phyloP scores from a whole-genome alignment of 371 early-diverging fungal species.

The Rhizopus stolonifer region DNA sequence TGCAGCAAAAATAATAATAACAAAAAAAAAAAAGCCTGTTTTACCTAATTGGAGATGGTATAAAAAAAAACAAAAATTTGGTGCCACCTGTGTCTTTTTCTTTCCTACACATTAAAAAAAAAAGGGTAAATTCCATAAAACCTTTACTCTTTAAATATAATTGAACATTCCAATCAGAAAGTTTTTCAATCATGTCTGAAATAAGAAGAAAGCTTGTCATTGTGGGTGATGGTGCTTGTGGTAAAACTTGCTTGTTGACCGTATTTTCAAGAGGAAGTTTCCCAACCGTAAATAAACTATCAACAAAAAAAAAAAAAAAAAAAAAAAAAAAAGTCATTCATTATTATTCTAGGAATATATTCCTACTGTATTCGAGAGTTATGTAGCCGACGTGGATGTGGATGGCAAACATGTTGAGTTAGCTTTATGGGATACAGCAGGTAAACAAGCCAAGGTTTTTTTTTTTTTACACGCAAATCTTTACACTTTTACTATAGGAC shows the following conservation, averaged over 20 bases:
- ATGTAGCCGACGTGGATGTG: conserved; percentile 89
- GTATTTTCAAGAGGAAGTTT: conserved; percentile 92
- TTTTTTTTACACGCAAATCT: no score
- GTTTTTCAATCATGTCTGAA: conserved; percentile 86
- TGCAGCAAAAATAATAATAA: no score
- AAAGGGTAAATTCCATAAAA: no score
- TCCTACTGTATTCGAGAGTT: conserved; percentile 97
- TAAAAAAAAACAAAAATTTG: no score
- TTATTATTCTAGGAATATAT: conserved; percentile 62
- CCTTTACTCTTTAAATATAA: no score
- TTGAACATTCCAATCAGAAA: no score
- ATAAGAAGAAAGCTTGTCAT: conserved; percentile 94
- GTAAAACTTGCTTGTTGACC: conserved; percentile 96
- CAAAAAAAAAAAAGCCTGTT: no score
- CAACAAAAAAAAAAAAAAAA: no score
- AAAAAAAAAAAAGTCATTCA: not conserved
- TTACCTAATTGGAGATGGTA: no score
- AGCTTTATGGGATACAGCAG: conserved; percentile 97
- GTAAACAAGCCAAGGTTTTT: conserved; percentile 32
- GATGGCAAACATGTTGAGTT: conserved; percentile 42
- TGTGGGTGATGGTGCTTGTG: conserved; percentile 98
- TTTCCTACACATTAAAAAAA: no score
- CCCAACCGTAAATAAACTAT: conserved; percentile 91
- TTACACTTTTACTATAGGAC: conserved; percentile 49
- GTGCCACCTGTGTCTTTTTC: no score